Evolutionary conservation across 495 filamentous ascomycete species (phyloP), one percentile per base, ranked within the genome.

Genomic region (Pyronema domesticum): DNA sequence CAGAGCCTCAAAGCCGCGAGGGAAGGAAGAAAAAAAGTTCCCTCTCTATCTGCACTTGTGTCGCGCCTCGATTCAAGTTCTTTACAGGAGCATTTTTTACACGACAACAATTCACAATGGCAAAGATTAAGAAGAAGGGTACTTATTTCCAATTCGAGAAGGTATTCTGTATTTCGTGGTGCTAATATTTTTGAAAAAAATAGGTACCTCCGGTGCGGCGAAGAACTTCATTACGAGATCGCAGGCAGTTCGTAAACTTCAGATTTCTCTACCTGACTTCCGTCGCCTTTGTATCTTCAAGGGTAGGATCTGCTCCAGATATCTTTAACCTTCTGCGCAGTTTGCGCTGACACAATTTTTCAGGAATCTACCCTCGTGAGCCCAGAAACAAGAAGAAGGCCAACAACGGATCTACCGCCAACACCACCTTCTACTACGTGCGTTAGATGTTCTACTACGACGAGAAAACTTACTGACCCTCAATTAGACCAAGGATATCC

Each of bases 141-240:
- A 69, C 54, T 64, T 37, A 30, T 53, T 37, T 23, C 23, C 1
- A 18, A 7, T 33, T 18, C 45, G 8, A 40, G n/a, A 14, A 48
- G 23, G 1, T 30, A 5, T 49, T 45, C 33, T 33, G 39, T 44
- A 35, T 10, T 35, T 3, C 40, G 14, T 58, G 36, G 14, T 37
- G 11, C 39, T 37, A 37, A 50, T 40, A 13, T 53, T 23, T 37
- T 55, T 59, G 56, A 34, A 33, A 42, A 42, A 23, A 37, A 37
- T 33, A 86, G 82, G 91, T 63, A 83, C 82, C 64, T 78, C 87
- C 66, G 91, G 91, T 71, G 79, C 83, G 70, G 89, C 91, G 73
- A 95, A 89, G 73, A 96, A 96, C 77, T 98, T 88, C 74, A 89
- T 96, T 59, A 95, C 89, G 46, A 79, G 91, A 69, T 94, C 88